Conservation (phyloP, 1,139 yeast genomes). For the Candida tetrigidarum region DNA sequence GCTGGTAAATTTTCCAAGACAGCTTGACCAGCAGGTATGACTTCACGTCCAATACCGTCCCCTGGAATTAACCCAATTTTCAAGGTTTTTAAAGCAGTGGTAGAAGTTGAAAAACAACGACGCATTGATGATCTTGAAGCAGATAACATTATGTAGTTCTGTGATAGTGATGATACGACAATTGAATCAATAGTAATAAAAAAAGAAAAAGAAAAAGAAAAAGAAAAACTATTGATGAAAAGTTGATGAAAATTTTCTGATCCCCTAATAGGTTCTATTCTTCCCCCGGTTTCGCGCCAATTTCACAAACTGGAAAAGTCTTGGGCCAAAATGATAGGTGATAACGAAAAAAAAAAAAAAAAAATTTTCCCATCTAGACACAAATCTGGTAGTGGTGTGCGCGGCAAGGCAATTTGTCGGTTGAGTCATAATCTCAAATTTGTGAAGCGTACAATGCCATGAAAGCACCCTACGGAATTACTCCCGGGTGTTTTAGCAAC, state of each 20-base stretch:
- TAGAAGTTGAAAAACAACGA: constrained; percentile 43
- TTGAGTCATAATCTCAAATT: constrained; percentile 1
- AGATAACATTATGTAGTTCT: constrained; percentile 23
- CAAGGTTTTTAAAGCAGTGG: constrained; percentile 37
- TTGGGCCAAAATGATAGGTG: too few relatives aligned
- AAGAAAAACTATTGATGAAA: neutral
- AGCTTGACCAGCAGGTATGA: constrained; percentile 91
- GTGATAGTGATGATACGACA: neutral
- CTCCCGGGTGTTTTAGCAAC: neutral
- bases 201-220: neutral
- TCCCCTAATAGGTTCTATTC: neutral
- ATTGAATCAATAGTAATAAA: neutral
- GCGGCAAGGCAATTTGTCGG: constrained; percentile 1
- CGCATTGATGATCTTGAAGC: constrained; percentile 26
- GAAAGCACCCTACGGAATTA: neutral
- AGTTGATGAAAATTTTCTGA: neutral
- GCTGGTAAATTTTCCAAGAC: constrained; percentile 82
- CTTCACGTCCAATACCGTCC: constrained; percentile 98
- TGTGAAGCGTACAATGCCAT: too few relatives aligned
- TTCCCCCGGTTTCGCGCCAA: constrained; percentile 7
- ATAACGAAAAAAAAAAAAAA: neutral
- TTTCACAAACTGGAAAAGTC: neutral
- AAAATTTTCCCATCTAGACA: neutral
- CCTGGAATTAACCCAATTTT: constrained; percentile 84
- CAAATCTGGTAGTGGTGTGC: neutral